Base-by-base conservation (phyloP, 2,329 filamentous ascomycete genomes). In the Bipolaris oryzae region DNA sequence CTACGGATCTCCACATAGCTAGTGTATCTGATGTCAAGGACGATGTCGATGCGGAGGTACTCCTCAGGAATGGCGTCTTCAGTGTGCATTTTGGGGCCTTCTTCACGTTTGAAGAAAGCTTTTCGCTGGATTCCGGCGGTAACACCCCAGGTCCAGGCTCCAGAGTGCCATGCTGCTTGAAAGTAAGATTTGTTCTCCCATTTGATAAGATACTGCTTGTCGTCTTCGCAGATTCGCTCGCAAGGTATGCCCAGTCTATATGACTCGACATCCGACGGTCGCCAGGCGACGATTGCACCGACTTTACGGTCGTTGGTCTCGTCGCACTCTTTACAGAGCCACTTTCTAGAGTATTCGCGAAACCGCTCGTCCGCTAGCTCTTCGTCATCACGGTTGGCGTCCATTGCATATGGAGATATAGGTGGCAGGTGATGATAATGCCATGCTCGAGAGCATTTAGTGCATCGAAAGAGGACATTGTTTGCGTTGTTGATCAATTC, bases 201-300 rank as follows among this genome's bases (percentile, higher is more conserved):
- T 72, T 95, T 96, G 66, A 99, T 79, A 2, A 99, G 84, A 69
- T 98, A 99, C 65, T 97, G 92, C 63, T 93, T 93, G n/a, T 90
- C 82, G 52, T 92, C 89, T 69, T 95, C 89, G 10, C 78, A 75
- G n/a, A 91, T 78, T 50, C 84, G 78, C 25, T 85, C 78, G 45
- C 82, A 81, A 1, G 79, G 78, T 50, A 82, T 79, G 1, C 83
- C 85, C 3, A 80, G 71, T 13, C 77, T 74, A 64, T 89, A 88
- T 1, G 76, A 77, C 11, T 85, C 80, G 21, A 84, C 78, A 64
- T 89, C 79, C 0, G 80, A 74, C 0, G 92, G 92, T 57, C 94
- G 87, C 95, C 95, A 99, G 13, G 94, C 92, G 50, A 98, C 88
- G 5, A 99, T 76, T n/a, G 82, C 81, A 55, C 90, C 85, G 15